Evolutionary conservation across 2,329 filamentous ascomycete species (phyloP), one percentile per base, ranked within the genome.

Genomic region (Nemania sp.): DNA sequence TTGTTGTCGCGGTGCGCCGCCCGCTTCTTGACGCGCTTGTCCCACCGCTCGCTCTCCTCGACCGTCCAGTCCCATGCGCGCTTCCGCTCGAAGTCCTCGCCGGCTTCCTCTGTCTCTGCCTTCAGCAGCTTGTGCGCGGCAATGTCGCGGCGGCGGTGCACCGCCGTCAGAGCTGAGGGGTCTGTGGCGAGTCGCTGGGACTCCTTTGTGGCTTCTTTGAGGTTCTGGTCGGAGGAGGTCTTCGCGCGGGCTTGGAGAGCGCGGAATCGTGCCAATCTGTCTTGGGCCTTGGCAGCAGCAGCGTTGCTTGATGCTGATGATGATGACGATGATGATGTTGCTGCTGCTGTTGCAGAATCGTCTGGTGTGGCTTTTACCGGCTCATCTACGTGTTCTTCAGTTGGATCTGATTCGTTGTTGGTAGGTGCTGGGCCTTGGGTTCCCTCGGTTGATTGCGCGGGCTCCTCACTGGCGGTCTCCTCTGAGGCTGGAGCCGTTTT

Each of bases 61-160:
- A 95, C 85, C 0, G 96, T 99, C 93, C 96, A 99, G 82, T 98
- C 96, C 96, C 96, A 99, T 1, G 96, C 96, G 47, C 96, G 90
- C 82, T 98, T 98, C 73, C 96, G 92, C 85, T 99, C 96, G 77
- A 98, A 99, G 80, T 98, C 96, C 63, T 93, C 93, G 38, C 94
- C 94, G 0, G 87, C 85, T 20, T 93, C 93, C 79, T 94, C 93
- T 1, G 94, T 90, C 75, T 98, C 94, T 3, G 94, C 93, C 83
- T 97, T 97, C 51, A 98, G 87, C 0, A 99, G 88, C 77, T 98
- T 99, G 79, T 98, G 93, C 5, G 92, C 90, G 22, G 96, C 95
- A 73, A 96, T 90, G 63, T 93, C 94, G 75, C 93, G 92, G 76
- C 94, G 93, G 70, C 94, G 92, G 71, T 92, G 90, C n/a, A 98